Evolutionary conservation across 192 early-diverging fungal genomes (phyloP), one percentile per base, ranked within the genome.

Genomic region (Obelidium mucronatum): DNA sequence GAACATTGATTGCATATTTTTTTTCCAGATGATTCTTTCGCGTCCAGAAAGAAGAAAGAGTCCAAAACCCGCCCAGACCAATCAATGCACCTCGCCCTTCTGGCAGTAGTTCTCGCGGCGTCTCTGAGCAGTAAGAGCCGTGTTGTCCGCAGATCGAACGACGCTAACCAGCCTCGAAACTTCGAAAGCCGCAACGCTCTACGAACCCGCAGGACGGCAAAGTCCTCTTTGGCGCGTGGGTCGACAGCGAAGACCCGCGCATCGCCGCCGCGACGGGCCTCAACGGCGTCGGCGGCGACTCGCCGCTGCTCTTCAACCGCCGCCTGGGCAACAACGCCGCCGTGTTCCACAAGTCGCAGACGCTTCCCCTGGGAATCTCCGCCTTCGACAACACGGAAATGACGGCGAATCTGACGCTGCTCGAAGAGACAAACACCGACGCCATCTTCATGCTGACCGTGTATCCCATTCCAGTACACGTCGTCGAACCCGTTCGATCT

Each of bases 161-260:
- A n/a, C n/a, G n/a, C n/a, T n/a, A n/a, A n/a, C n/a, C n/a, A n/a
- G n/a, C n/a, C n/a, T n/a, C n/a, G n/a, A n/a, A n/a, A n/a, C n/a
- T n/a, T n/a, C n/a, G n/a, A n/a, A n/a, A n/a, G 44, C 67, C 28
- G 62, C 58, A n/a, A 67, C 77, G 2, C 55, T 73, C 54, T 78
- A 79, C 33, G 83, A 84, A 74, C 83, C 83, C 15, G 74, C 63
- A 19, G n/a, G 70, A 67, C 39, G 80, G 79, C 67, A 75, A 82
- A 51, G 58, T 68, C 33, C 51, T 73, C 36, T 66, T 81, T 33
- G 77, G 79, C 15, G 79, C 78, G 6, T 79, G 78, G 80, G 78
- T 84, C 51, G 74, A 84, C 70, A 52, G 52, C 55, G 53, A 73
- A 15, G 44, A 52, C 1, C 30, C 44, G 1, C 17, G 28, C 2